Evolutionary conservation across 257 asterid species (phyloP), one percentile per base, ranked within the genome.

Genomic region (Plantago elongata): DNA sequence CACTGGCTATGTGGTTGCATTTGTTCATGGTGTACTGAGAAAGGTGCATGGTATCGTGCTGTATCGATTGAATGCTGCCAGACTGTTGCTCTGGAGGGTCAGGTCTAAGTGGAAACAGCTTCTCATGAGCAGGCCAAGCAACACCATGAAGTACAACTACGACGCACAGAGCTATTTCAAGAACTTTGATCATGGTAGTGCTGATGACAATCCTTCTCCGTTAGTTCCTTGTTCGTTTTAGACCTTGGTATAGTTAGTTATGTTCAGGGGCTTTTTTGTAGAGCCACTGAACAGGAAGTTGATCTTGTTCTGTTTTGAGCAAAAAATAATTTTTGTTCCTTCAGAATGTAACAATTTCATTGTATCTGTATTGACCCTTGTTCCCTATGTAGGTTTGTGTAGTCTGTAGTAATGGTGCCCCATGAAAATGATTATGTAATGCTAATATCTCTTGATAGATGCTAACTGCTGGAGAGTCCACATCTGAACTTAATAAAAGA

Each of bases 121-220:
- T 18, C 14, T 74, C 14, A 67, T 58, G 66, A 65, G 67, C 75
- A 57, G 69, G 59, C 38, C 7, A 27, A 54, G 59, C 43, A 70
- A 75, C 54, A 61, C 69, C 55, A 48, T 43, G 16, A 48, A 74
- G 63, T 78, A 66, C 70, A 78, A 55, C 59, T 84, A 84, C 34
- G 88, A 81, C 45, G 75, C 83, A 45, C 66, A 65, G 40, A 84
- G 87, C 62, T 84, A 84, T 68, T 74, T 72, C 57, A 78, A 72
- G 62, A 84, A 81, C 77, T 84, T 81, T 47, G 90, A 84, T 52
- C 79, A 78, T 45, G 90, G 85, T 37, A 56, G 71, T 18, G 72
- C 64, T 9, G 61, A 67, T 46, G 82, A 77, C 18, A 74, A 61
- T 48, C 69, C 63, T 14, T 77, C 82, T 13, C 87, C 85, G 49